These are phyloP conservation scores for Raphanus sativus DNA, from an alignment of 345 rosid species.

Conservation along the genomic window DNA sequence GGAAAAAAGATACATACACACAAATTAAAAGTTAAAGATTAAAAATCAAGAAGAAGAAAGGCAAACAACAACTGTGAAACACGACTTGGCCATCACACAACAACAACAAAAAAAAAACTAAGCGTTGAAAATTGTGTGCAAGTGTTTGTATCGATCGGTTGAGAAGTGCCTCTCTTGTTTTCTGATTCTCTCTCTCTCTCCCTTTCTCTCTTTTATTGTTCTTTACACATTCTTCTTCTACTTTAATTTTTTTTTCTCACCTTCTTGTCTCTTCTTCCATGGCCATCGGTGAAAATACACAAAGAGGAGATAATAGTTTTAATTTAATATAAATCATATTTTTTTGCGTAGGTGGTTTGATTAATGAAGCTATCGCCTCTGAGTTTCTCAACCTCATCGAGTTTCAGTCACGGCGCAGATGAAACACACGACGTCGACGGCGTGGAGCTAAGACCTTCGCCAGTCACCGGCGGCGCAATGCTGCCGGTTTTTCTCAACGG, in stretches of 20 bases:
- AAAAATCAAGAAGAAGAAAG: slow-evolving; percentile 20
- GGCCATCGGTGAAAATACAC: slow-evolving; percentile 13
- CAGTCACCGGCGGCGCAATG: slow-evolving; percentile 70
- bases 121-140: slow-evolving; percentile 62
- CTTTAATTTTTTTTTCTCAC: neutral
- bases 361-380: slow-evolving; percentile 45
- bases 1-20: slow-evolving; percentile 12
- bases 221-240: slow-evolving; percentile 1
- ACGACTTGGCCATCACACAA: slow-evolving; percentile 32
- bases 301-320: neutral
- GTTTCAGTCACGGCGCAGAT: slow-evolving; percentile 45
- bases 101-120: neutral
- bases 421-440: slow-evolving; percentile 51
- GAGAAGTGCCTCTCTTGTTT: slow-evolving; percentile 65
- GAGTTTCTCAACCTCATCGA: slow-evolving; percentile 53
- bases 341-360: slow-evolving; percentile 18
- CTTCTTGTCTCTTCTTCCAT: slow-evolving; percentile 29
- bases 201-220: neutral
- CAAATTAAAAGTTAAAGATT: neutral
- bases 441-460: slow-evolving; percentile 34
- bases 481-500: slow-evolving; percentile 74
- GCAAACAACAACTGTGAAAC: slow-evolving; percentile 33
- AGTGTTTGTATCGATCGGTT: slow-evolving; percentile 47
- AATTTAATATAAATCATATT: neutral
- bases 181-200: neutral